Conservation (phyloP, 371 early-diverging fungal genomes). For the Mucor plumbeus region DNA sequence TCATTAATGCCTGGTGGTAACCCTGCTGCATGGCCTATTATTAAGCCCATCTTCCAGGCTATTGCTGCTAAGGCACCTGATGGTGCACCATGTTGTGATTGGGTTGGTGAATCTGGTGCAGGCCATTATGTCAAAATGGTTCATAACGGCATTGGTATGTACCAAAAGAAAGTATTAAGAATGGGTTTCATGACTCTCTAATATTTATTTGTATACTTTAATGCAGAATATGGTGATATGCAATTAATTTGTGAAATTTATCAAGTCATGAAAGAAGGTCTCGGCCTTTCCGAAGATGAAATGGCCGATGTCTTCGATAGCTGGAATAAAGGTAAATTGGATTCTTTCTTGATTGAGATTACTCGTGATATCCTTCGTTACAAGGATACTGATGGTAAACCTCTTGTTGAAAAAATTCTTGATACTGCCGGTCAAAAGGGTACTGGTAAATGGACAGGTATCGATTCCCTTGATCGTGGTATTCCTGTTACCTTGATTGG, state of each 20-base stretch:
- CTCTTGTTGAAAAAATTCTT: constrained; percentile 92
- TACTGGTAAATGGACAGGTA: constrained; percentile 98
- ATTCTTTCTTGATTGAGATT: constrained; percentile 97
- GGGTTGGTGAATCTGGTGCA: constrained; percentile 97
- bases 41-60: constrained; percentile 94
- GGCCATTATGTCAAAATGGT: constrained; percentile 99
- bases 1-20: constrained; percentile 99
- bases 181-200: constrained; percentile 4
- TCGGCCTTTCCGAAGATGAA: constrained; percentile 81
- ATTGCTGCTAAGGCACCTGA: constrained; percentile 89
- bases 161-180: not conserved
- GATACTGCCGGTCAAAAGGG: constrained; percentile 99
- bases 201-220: not conserved
- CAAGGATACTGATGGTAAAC: constrained; percentile 84
- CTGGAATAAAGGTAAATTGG: constrained; percentile 95
- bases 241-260: constrained; percentile 98
- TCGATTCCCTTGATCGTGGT: constrained; percentile 91
- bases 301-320: constrained; percentile 86
- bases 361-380: constrained; percentile 90
- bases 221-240: constrained; percentile 97
- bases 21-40: constrained; percentile 87
- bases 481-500: constrained; percentile 95
- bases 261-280: constrained; percentile 84
- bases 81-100: constrained; percentile 96
- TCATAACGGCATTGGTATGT: constrained; percentile 94